Evolutionary conservation across 352 stramenopile genomes (phyloP), one percentile per base, ranked within the genome.

Genomic region (Blastocystis sp.): DNA sequence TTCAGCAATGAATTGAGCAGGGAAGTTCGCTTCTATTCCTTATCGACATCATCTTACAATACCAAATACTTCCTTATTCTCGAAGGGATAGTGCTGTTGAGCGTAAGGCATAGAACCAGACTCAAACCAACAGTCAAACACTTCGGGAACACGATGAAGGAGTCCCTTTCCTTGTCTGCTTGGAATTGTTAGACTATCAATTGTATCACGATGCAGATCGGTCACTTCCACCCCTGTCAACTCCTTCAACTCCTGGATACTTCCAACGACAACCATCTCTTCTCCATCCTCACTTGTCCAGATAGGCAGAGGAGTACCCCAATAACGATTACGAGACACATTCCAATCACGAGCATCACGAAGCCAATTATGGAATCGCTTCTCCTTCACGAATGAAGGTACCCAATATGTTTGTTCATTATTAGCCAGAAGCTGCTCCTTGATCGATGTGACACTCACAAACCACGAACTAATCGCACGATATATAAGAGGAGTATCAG

Each of bases 101-200:
- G 97, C 97, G 91, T 99, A 99, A 42, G 97, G 97, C 97, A 99
- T 99, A 42, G 94, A 98, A 4, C 97, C 97, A 60, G 94, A 98
- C 92, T 99, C 97, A 90, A 99, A 99, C 97, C 97, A 99, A 92
- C 97, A 99, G 92, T 99, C 96, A 92, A 99, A 99, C 11, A 98
- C 95, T 66, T 97, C 94, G 0, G 94, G 93, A 5, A 97, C 93
- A 81, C 94, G 94, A 48, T 93, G 93, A 22, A 97, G 91, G 53
- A 94, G 89, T 69, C 94, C 94, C 62, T 92, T 92, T 59, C 91
- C 94, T 56, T 93, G 92, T 91, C 97, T 97, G 19, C 94, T 98
- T 13, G 97, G 97, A 90, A 99, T 98, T 80, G 94, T 98, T 77
- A 99, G 94, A 64, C 98, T 92, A 91, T 99, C 97, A 70, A 99